Base-by-base conservation (phyloP, 805 yeast genomes). In the Suhomyces sp. region DNA sequence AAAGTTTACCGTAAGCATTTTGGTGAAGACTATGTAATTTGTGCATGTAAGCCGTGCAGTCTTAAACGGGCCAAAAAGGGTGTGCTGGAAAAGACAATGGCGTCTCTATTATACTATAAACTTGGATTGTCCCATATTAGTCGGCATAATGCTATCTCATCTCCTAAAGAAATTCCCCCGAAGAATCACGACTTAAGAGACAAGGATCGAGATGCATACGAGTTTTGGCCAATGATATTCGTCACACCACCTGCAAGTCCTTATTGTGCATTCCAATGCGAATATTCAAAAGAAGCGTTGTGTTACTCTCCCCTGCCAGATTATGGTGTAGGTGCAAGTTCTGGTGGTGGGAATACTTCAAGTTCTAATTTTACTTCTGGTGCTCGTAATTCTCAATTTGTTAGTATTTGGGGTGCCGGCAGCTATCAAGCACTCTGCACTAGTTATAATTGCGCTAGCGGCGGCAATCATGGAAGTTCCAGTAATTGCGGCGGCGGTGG, bases 21-120 rank as follows among this genome's bases (percentile, higher is more conserved):
- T 48, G 51, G 53, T 8, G 57, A 60, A 22, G 60, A 57, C 4
- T 59, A 60, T 31, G 51, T 61, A 13, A 47, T 65, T 22, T 67
- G 71, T 19, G 3, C 19, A 19, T 19, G 19, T 19, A 2, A 2
- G n/a, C 3, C 19, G 19, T 19, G 19, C 19, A 3, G 19, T 2
- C 19, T 19, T 19, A 19, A 19, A 19, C 19, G 19, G 19, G 19
- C 19, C 19, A n/a, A n/a, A n/a, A n/a, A n/a, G n/a, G n/a, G n/a
- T n/a, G n/a, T 13, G 29, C 22, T 12, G 17, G 41, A 19, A 50
- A 22, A n/a, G n/a, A n/a, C n/a, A n/a, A n/a, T n/a, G n/a, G n/a
- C n/a, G 12, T 23, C 45, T 22, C 8, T 54, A n/a, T 57, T 49
- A 33, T 31, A 44, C 27, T 46, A 53, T 29, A 12, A n/a, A 5